phyloP scores from a whole-genome alignment of 495 filamentous ascomycete genomes.

The Choiromyces venosus region DNA sequence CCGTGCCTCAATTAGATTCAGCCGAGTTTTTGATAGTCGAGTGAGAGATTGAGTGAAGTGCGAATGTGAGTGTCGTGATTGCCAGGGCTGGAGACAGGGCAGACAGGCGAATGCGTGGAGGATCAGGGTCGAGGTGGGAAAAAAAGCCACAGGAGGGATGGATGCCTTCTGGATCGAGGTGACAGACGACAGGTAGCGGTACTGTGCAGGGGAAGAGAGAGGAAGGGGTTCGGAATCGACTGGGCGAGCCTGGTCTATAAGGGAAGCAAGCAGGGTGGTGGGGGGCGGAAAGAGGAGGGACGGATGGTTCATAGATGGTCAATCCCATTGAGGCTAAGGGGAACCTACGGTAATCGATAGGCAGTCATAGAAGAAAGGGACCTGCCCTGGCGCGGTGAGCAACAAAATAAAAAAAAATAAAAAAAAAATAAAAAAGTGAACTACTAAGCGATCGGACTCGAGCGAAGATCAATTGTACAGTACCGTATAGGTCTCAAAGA shows the following conservation, averaged over 20 bases:
- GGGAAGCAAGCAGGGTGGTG: conserved; percentile 34
- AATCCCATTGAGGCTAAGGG: neutral
- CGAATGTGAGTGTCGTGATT: conserved; percentile 9
- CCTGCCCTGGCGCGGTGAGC: neutral
- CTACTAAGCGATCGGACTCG: conserved; percentile 27
- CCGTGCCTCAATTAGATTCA: conserved; percentile 11
- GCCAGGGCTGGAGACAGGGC: conserved; percentile 19
- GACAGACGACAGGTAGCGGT: conserved; percentile 40
- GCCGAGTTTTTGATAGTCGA: conserved; percentile 12
- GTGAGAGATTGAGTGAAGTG: conserved; percentile 6
- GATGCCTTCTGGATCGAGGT: conserved; percentile 34
- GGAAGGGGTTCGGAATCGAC: conserved; percentile 13
- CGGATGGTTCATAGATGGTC: neutral
- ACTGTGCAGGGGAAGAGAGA: conserved; percentile 38
- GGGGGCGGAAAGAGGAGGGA: conserved; percentile 12
- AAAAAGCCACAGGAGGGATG: conserved; percentile 34
- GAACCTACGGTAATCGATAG: neutral
- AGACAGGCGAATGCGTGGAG: conserved; percentile 23
- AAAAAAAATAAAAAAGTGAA: neutral
- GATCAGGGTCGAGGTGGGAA: conserved; percentile 27
- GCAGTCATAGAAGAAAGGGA: neutral
- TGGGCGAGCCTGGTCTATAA: conserved; percentile 39
- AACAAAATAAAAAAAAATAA: neutral
- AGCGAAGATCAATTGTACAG: conserved; percentile 3
- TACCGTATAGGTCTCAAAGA: neutral